Conservation (phyloP, 164 flowering plant species). For the Magnolia officinalis region DNA sequence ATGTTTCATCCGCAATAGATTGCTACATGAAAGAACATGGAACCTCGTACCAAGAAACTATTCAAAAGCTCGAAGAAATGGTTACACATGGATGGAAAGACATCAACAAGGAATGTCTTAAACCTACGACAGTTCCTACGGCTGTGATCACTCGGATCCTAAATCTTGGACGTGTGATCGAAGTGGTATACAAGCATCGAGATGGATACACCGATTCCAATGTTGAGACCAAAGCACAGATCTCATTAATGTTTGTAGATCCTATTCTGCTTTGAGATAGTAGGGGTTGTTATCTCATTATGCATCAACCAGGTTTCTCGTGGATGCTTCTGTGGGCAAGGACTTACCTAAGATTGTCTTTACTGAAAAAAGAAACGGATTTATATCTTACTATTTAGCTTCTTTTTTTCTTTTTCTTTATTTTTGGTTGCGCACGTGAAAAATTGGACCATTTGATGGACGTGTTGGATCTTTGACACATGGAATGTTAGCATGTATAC, state of each 20-base stretch:
- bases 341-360: too few species aligned
- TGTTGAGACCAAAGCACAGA: neutral
- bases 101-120: neutral
- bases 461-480: too few species aligned
- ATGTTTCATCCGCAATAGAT: slow-evolving; percentile 3
- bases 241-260: neutral
- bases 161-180: neutral
- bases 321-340: too few species aligned
- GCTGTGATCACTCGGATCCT: neutral
- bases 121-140: neutral
- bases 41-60: neutral
- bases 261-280: slow-evolving; percentile 22
- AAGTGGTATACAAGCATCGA: neutral
- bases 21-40: slow-evolving; percentile 7
- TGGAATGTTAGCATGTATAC: too few species aligned
- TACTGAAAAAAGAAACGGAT: too few species aligned
- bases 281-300: too few species aligned
- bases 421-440: too few species aligned
- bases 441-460: too few species aligned
- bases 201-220: slow-evolving; percentile 5
- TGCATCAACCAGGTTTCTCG: too few species aligned
- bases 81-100: slow-evolving; percentile 2
- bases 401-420: too few species aligned
- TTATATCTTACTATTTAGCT: too few species aligned
- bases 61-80: neutral